A percentile compares a stretch with the other conserved stretches of the same genome.
Conservation (phyloP, 176 grass and related monocot species). For the Hyparrhenia diplandra region DNA sequence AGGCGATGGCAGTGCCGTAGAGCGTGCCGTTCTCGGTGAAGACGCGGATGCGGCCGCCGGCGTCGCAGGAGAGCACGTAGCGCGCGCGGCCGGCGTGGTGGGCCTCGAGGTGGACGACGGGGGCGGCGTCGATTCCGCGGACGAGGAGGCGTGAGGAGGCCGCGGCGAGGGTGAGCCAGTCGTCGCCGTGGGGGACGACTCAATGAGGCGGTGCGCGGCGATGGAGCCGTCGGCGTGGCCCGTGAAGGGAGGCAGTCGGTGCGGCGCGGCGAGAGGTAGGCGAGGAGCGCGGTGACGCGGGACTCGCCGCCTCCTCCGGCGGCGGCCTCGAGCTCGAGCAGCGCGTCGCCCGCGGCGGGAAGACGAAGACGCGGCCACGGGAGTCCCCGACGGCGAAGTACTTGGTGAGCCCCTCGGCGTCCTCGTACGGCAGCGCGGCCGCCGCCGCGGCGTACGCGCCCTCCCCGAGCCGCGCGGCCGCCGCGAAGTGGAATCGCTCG, state of each 20-base stretch:
- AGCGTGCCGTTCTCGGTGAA: constrained; percentile 95
- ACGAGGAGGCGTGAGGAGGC: constrained; percentile 51
- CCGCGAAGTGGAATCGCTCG: constrained; percentile 71
- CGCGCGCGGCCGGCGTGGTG: constrained; percentile 60
- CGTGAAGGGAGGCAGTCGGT: constrained; percentile 64
- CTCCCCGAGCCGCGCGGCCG: constrained; percentile 54
- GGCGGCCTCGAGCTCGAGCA: constrained; percentile 54
- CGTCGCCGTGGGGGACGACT: constrained; percentile 61
- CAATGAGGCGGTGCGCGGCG: constrained; percentile 58
- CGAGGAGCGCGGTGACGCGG: constrained; percentile 62
- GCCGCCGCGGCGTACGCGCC: constrained; percentile 39
- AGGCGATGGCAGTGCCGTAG: constrained; percentile 84
- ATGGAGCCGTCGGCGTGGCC: constrained; percentile 73
- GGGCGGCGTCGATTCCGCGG: constrained; percentile 58
- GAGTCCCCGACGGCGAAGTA: constrained; percentile 85
- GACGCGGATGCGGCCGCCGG: constrained; percentile 66
- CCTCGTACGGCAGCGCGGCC: constrained; percentile 62
- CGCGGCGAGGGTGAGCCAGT: constrained; percentile 69
- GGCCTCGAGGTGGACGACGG: constrained; percentile 70
- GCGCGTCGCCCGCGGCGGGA: constrained; percentile 69
- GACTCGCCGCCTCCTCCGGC: constrained; percentile 25
- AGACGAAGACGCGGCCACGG: constrained; percentile 67
- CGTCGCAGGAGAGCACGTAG: constrained; percentile 51
- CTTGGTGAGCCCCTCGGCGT: constrained; percentile 67
- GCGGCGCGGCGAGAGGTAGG: constrained; percentile 60